Percentiles rank a stretch among this genome's conserved stretches.
Conservation (phyloP, 257 asterid genomes). For the Marsdenia floribunda region DNA sequence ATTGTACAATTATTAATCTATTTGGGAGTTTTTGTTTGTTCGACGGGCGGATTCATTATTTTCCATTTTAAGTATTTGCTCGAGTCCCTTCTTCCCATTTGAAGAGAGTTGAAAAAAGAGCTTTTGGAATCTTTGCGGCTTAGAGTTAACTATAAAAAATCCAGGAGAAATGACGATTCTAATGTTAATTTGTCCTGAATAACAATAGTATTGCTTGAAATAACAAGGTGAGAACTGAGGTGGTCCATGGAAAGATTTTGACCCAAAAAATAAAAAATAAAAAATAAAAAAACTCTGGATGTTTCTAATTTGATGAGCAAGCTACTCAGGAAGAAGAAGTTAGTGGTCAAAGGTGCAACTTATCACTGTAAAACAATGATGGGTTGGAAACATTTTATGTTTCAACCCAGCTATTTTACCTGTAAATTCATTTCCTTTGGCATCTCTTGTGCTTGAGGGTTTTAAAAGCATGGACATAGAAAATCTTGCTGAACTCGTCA, state of each 20-base stretch:
- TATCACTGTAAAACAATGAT: not conserved
- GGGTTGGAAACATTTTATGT: not conserved
- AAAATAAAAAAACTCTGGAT: not conserved
- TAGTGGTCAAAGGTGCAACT: not conserved
- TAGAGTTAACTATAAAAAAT: not conserved
- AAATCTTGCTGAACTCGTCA: not conserved
- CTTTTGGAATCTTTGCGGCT: no score
- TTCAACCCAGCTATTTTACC: not conserved
- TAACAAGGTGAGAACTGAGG: not conserved
- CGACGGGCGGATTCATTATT: not conserved
- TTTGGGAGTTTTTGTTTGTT: constrained; percentile 4
- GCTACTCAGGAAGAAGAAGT: not conserved
- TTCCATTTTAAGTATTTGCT: not conserved
- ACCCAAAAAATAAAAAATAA: not conserved
- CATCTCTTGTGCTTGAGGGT: not conserved
- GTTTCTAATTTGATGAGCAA: not conserved
- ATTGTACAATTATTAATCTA: not conserved
- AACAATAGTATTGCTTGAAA: not conserved
- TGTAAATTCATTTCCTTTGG: not conserved
- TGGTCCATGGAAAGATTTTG: no score
- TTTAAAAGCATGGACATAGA: not conserved
- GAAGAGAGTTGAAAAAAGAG: not conserved
- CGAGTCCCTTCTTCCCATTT: no score
- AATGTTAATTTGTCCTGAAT: not conserved
- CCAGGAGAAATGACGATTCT: not conserved